phyloP scores from a whole-genome alignment of 2,329 filamentous ascomycete genomes.

The Raffaelea ambrosiae region DNA sequence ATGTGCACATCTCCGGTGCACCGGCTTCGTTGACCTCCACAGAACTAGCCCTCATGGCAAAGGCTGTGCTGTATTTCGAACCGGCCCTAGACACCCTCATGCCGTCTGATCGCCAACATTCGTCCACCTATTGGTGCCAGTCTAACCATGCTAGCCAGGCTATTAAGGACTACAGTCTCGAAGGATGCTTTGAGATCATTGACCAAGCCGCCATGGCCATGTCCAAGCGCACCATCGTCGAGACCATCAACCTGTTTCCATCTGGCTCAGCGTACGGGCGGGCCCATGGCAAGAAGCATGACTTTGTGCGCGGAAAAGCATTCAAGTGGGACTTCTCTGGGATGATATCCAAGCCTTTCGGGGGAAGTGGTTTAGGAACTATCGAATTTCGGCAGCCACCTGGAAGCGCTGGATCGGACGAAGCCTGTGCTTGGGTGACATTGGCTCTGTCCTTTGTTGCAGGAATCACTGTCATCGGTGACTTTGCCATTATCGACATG shows the following conservation, averaged over 20 bases:
- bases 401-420: slow-evolving; percentile 20
- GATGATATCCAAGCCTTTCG: slow-evolving; percentile 12
- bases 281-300: slow-evolving; percentile 19
- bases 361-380: slow-evolving; percentile 16
- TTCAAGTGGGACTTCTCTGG: slow-evolving; percentile 31
- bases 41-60: slow-evolving; percentile 21
- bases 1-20: slow-evolving; percentile 25
- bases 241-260: slow-evolving; percentile 24
- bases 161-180: slow-evolving; percentile 13
- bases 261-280: slow-evolving; percentile 21
- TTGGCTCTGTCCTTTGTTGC: slow-evolving; percentile 25
- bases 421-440: slow-evolving; percentile 22
- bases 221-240: slow-evolving; percentile 5
- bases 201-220: slow-evolving; percentile 13
- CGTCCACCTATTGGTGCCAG: slow-evolving; percentile 25
- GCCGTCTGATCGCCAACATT: slow-evolving; percentile 15
- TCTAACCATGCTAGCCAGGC: slow-evolving; percentile 22
- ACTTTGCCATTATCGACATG: background rate
- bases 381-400: slow-evolving; percentile 29
- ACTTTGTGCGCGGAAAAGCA: slow-evolving; percentile 28
- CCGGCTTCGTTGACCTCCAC: slow-evolving; percentile 13
- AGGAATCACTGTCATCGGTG: slow-evolving; percentile 15
- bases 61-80: slow-evolving; percentile 25
- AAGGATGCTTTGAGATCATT: slow-evolving; percentile 16
- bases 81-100: slow-evolving; percentile 23